These are phyloP conservation scores for Pseudisothecium myosuroides DNA, from an alignment of 225 moss, liverwort and hornwort genomes.

Conservation along the genomic window DNA sequence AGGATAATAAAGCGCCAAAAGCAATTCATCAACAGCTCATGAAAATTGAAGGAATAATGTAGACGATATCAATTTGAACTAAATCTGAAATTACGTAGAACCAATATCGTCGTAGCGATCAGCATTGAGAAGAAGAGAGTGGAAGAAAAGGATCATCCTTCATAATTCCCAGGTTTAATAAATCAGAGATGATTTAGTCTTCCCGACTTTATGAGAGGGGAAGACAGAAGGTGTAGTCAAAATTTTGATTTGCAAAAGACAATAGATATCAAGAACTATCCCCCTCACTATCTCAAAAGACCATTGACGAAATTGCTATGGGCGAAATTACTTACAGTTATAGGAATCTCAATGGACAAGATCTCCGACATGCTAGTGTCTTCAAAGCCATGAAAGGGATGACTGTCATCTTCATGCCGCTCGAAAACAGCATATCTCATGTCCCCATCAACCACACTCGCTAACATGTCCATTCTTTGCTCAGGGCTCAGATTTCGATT, in stretches of 20 bases:
- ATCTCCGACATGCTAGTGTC: conserved; percentile 61
- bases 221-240: background rate
- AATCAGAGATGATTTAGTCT: background rate
- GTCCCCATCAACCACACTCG: conserved; percentile 68
- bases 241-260: background rate
- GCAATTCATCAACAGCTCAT: background rate
- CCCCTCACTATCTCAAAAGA: background rate
- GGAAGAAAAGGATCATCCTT: background rate
- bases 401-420: conserved; percentile 44
- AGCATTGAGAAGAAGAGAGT: background rate
- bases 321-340: conserved; percentile 11
- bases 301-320: background rate
- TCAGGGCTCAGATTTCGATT: conserved; percentile 62
- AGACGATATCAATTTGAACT: background rate
- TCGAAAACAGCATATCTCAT: conserved; percentile 67
- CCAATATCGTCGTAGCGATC: too few relatives aligned
- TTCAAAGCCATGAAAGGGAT: conserved; percentile 42
- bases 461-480: conserved; percentile 75
- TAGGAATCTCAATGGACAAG: conserved; percentile 19
- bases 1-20: background rate
- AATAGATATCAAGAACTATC: background rate
- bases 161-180: background rate
- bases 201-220: background rate
- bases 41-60: background rate
- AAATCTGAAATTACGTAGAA: background rate